Evolutionary conservation across 1,284 basidiomycete species (phyloP).

Genomic region (Lignosus rhinocerotis): DNA sequence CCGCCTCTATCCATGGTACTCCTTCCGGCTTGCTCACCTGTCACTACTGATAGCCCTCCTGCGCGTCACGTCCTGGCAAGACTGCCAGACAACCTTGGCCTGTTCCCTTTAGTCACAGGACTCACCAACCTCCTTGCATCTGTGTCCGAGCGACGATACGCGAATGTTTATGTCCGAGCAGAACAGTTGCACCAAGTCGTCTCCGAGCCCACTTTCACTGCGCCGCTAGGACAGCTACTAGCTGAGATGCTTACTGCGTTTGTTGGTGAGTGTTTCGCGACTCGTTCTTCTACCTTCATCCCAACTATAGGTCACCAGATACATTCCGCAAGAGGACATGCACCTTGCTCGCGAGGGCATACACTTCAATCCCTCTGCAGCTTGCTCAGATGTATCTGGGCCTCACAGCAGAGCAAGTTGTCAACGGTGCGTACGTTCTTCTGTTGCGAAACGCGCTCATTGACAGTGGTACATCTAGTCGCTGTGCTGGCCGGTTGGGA

Average conservation of each 20-base stretch:
- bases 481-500: conserved; percentile 48
- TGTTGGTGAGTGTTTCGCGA: conserved; percentile 44
- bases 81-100: conserved; percentile 47
- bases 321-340: conserved; percentile 57
- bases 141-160: conserved; percentile 53
- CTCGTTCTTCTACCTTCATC: conserved; percentile 32
- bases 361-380: conserved; percentile 54
- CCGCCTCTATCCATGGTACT: background rate
- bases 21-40: background rate
- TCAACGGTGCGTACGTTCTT: conserved; percentile 40
- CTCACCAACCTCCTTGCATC: conserved; percentile 50
- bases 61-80: conserved; percentile 56
- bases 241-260: conserved; percentile 47
- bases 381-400: conserved; percentile 60
- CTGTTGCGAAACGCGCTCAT: background rate
- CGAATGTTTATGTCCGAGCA: conserved; percentile 52
- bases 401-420: conserved; percentile 45
- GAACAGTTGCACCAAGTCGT: conserved; percentile 44
- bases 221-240: conserved; percentile 46
- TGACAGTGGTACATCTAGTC: conserved; percentile 33
- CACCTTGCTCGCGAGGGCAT: conserved; percentile 56
- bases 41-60: conserved; percentile 44
- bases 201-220: conserved; percentile 43
- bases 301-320: conserved; percentile 3
- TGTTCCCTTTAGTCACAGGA: conserved; percentile 44